These are phyloP conservation scores for Debaryomyces psychrophilus DNA, from an alignment of 1,139 yeast genomes.

Conservation along the genomic window DNA sequence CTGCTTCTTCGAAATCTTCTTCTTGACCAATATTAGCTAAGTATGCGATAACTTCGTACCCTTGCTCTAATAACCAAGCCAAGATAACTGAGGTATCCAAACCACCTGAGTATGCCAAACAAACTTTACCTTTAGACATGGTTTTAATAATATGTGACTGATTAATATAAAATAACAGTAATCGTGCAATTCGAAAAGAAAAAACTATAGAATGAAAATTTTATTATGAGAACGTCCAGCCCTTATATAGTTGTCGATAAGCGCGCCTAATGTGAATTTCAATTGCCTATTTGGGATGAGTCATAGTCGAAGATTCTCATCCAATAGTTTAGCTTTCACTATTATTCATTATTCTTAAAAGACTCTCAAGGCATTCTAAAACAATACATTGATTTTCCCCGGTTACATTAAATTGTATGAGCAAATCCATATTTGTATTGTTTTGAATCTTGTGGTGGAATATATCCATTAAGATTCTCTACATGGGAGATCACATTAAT, in stretches of 20 bases:
- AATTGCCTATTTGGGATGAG: slow-evolving; percentile 44
- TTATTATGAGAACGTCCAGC: slow-evolving; percentile 19
- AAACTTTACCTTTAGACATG: slow-evolving; percentile 97
- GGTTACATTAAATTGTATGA: no score
- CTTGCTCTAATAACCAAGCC: slow-evolving; percentile 97
- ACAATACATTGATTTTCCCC: no score
- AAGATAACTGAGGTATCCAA: slow-evolving; percentile 95
- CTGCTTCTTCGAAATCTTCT: slow-evolving; percentile 97
- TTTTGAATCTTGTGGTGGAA: no score
- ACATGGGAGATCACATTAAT: no score
- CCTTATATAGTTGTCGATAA: slow-evolving; percentile 34
- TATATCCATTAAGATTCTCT: no score
- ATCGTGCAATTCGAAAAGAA: slow-evolving; percentile 6
- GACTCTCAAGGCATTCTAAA: background rate
- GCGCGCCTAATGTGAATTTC: slow-evolving; percentile 37
- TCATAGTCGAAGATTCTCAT: slow-evolving; percentile 21
- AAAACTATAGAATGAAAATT: slow-evolving; percentile 20
- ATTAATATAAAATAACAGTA: slow-evolving; percentile 7
- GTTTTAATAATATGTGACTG: slow-evolving; percentile 14
- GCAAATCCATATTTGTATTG: no score
- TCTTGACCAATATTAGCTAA: slow-evolving; percentile 98
- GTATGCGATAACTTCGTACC: slow-evolving; percentile 97
- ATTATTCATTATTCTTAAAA: background rate
- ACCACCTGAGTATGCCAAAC: slow-evolving; percentile 99
- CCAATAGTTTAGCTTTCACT: slow-evolving; percentile 1